A percentile compares a stretch with the other conserved stretches of the same genome.
phyloP scores from a whole-genome alignment of 2,329 filamentous ascomycete species.

The Gremmenia infestans region DNA sequence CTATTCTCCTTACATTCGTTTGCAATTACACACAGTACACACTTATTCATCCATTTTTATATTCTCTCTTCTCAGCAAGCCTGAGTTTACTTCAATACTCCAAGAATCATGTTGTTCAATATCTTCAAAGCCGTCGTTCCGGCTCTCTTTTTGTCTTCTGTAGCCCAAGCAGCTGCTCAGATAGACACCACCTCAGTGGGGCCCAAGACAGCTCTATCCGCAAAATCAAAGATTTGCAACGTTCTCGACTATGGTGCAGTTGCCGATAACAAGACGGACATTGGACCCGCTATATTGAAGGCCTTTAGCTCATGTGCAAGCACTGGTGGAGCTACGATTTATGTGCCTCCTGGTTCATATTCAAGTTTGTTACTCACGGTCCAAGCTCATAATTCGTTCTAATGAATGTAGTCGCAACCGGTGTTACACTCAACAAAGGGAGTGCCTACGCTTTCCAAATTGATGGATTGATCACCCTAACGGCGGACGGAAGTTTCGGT shows the following conservation, averaged over 20 bases:
- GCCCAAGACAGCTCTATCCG: conserved; percentile 25
- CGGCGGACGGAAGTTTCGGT: conserved; percentile 10
- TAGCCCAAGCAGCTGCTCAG: conserved; percentile 6
- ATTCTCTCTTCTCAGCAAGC: not conserved
- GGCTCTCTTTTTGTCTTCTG: conserved; percentile 8
- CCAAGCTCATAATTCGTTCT: not conserved
- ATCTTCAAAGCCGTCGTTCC: not conserved
- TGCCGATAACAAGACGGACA: conserved; percentile 31
- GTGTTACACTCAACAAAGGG: conserved; percentile 22
- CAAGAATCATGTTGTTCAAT: not conserved
- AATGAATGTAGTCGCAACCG: conserved; percentile 9
- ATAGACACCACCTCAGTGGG: conserved; percentile 23
- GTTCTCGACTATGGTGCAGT: conserved; percentile 31
- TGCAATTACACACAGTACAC: not conserved
- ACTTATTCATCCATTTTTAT: not conserved
- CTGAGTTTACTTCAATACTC: not conserved
- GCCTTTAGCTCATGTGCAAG: conserved; percentile 30
- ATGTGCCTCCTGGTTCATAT: conserved; percentile 16
- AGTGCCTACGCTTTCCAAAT: conserved; percentile 34
- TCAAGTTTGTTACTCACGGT: conserved; percentile 1
- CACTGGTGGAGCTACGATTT: conserved; percentile 14
- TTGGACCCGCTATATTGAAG: conserved; percentile 27
- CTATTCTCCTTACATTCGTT: not conserved
- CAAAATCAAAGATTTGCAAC: conserved; percentile 30
- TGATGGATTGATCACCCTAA: conserved; percentile 30